Evolutionary conservation across 805 yeast species (phyloP), one percentile per base, ranked within the genome.

Genomic region (Starmerella kuoi): DNA sequence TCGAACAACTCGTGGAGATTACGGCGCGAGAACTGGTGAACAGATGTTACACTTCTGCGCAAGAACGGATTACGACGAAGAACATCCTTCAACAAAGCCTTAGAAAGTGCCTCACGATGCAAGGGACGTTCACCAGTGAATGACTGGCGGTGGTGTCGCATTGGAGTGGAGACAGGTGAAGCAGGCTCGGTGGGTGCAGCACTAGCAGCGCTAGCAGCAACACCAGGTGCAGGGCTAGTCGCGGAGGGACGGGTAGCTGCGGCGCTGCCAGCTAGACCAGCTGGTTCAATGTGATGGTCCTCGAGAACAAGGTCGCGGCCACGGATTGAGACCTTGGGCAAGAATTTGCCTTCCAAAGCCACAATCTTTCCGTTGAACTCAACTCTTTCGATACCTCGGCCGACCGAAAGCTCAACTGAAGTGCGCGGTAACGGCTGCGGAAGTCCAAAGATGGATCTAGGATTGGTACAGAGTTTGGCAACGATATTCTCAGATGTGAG

Each of bases 1-100:
- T 95, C 80, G 68, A 91, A 91, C 61, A 91, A 70, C 23, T 86
- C 75, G 62, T 88, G 98, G 64, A 93, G 70, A 60, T 88, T 94
- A 47, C 86, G 72, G 65, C 97, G 79, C 50, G 74, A 70, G 61
- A 88, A 77, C 59, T 86, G 88, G 58, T 78, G 77, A 41, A 93
- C 97, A 26, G 95, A 84, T 55, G 85, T 68, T 43, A 91, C 78
- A 41, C 87, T 81, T 62, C 78, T 80, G 60, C 95, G 76, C 62
- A 86, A 71, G 74, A 88, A 91, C 52, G 95, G 86, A 64, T 88
- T 88, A 67, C 82, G 77, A 60, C 93, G 77, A 59, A 91, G 77
- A 63, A 76, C 74, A 47, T 78, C 74, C 51, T 76, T 70, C 55
- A 91, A 72, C 25, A 91, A 87, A 57, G 87, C 77, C 52, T 87